Percentiles rank a stretch among this genome's conserved stretches.
These are phyloP conservation scores for Erodium maritimum DNA, from an alignment of 345 rosid genomes.

Conservation along the genomic window DNA sequence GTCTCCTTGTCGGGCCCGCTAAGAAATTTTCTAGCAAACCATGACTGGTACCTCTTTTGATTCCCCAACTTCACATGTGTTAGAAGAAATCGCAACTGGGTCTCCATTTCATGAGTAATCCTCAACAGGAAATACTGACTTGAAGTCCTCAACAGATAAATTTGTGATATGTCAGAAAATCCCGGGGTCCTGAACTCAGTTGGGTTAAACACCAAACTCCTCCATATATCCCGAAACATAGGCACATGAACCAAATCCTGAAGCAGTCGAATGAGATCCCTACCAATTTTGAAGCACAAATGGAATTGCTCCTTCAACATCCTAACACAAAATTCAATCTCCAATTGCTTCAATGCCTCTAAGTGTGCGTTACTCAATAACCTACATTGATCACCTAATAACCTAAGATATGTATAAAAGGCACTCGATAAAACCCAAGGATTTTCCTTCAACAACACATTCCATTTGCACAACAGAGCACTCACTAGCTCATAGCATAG, in stretches of 20 bases:
- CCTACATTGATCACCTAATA: slow-evolving; percentile 67
- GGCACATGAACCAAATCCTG: slow-evolving; percentile 75
- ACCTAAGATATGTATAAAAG: slow-evolving; percentile 48
- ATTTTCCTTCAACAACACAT: slow-evolving; percentile 41
- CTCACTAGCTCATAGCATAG: slow-evolving; percentile 56
- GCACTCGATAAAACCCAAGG: slow-evolving; percentile 51
- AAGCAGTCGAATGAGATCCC: slow-evolving; percentile 58
- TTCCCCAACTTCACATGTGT: slow-evolving; percentile 58
- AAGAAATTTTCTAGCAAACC: slow-evolving; percentile 67
- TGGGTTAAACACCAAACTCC: slow-evolving; percentile 38
- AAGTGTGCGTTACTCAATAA: slow-evolving; percentile 15
- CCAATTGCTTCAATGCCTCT: slow-evolving; percentile 39
- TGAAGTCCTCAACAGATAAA: slow-evolving; percentile 70
- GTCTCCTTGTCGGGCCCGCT: slow-evolving; percentile 44
- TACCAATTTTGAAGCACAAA: slow-evolving; percentile 56
- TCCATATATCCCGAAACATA: slow-evolving; percentile 50
- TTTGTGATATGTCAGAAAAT: slow-evolving; percentile 35
- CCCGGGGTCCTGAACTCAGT: slow-evolving; percentile 24
- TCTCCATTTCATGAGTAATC: slow-evolving; percentile 58
- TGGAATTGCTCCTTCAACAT: slow-evolving; percentile 59
- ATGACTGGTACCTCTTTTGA: slow-evolving; percentile 58
- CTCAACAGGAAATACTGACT: slow-evolving; percentile 55
- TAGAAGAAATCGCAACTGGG: slow-evolving; percentile 59
- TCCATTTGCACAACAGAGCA: slow-evolving; percentile 37
- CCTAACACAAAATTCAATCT: slow-evolving; percentile 56